Percentiles rank a stretch among this genome's conserved stretches.
phyloP scores from a whole-genome alignment of 441 rosid genomes.

The Euphorbia corollata region DNA sequence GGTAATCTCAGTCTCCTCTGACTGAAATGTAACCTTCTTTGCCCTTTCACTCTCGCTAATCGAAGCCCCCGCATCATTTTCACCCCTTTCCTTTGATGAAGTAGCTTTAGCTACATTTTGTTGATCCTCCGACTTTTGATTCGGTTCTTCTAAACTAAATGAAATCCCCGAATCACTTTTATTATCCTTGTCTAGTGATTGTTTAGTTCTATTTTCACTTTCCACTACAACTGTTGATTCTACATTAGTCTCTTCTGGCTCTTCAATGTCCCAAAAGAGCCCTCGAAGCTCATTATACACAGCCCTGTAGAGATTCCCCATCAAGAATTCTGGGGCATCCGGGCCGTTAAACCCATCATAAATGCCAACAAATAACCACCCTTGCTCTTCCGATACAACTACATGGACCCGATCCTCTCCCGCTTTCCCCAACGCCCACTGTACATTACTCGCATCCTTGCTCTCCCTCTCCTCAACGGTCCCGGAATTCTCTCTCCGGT shows the following conservation, averaged over 20 bases:
- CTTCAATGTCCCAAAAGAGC: constrained; percentile 83
- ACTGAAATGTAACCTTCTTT: constrained; percentile 49
- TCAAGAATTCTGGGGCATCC: constrained; percentile 90
- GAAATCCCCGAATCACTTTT: constrained; percentile 15
- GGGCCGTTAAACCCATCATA: constrained; percentile 95
- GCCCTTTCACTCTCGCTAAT: constrained; percentile 23
- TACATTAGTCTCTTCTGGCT: constrained; percentile 24
- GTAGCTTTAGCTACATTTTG: constrained; percentile 10
- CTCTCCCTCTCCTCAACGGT: constrained; percentile 25
- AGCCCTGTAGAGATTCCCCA: constrained; percentile 91
- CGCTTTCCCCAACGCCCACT: constrained; percentile 95
- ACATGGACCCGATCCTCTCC: constrained; percentile 97
- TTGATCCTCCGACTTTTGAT: constrained; percentile 11
- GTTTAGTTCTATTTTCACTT: constrained; percentile 23
- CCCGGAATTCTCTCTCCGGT: constrained; percentile 38
- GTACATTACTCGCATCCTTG: constrained; percentile 48
- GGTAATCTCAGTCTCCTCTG: constrained; percentile 37
- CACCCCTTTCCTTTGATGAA: constrained; percentile 16
- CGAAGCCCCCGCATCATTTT: constrained; percentile 5
- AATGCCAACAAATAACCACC: constrained; percentile 93
- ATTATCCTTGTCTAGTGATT: constrained; percentile 23
- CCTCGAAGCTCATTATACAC: constrained; percentile 78
- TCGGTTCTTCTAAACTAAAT: constrained; percentile 19
- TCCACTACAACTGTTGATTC: constrained; percentile 16
- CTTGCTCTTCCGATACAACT: constrained; percentile 93